Conservation (phyloP, 768 basidiomycete species). For the Tulasnella sp. region DNA sequence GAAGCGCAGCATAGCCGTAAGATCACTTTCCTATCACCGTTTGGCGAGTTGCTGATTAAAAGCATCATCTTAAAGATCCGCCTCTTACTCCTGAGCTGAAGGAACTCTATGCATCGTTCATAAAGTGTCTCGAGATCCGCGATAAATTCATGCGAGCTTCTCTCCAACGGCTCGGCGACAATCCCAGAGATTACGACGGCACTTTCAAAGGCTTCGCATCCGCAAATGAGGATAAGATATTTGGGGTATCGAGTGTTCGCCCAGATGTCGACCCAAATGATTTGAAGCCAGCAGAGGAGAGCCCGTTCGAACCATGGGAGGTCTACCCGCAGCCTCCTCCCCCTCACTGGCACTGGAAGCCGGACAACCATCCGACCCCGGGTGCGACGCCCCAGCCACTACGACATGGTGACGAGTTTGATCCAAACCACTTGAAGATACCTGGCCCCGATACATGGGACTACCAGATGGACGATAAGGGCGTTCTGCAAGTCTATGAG, state of each 20-base stretch:
- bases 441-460: conserved; percentile 65
- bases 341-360: conserved; percentile 91
- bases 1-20: conserved; percentile 26
- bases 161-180: conserved; percentile 89
- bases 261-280: conserved; percentile 53
- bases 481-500: conserved; percentile 85
- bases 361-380: conserved; percentile 44
- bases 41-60: neutral
- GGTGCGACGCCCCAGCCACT: conserved; percentile 28
- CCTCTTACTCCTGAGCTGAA: conserved; percentile 43
- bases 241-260: conserved; percentile 68
- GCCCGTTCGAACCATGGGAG: conserved; percentile 66
- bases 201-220: conserved; percentile 62
- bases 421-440: conserved; percentile 71
- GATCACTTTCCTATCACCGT: neutral
- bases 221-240: conserved; percentile 52
- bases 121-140: conserved; percentile 84
- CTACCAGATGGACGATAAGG: conserved; percentile 80
- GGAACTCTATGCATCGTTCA: conserved; percentile 68
- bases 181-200: conserved; percentile 90
- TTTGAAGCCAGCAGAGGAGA: conserved; percentile 35
- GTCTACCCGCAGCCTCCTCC: conserved; percentile 93
- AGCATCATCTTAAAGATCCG: conserved; percentile 1
- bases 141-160: conserved; percentile 94
- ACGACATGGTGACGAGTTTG: conserved; percentile 54